phyloP scores from a whole-genome alignment of 768 basidiomycete genomes.

The Tulasnella sp. region DNA sequence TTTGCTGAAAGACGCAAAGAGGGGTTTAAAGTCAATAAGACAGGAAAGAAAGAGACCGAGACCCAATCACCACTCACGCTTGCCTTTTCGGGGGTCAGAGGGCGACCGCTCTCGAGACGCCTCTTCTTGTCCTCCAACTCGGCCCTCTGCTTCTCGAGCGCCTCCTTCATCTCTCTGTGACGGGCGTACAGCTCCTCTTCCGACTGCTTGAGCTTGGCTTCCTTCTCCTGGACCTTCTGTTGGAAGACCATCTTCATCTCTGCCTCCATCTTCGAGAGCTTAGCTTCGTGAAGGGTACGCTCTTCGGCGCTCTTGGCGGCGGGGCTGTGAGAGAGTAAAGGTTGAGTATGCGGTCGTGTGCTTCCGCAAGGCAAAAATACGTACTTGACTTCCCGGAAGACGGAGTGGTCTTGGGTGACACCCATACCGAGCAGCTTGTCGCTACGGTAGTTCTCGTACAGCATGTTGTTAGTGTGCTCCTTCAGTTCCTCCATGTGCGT shows the following conservation, averaged over 20 bases:
- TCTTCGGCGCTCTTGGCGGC: constrained; percentile 96
- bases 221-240: constrained; percentile 99
- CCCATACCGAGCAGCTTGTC: constrained; percentile 98
- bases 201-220: constrained; percentile 96
- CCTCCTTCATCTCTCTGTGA: constrained; percentile 99
- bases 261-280: constrained; percentile 98
- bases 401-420: constrained; percentile 93
- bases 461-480: constrained; percentile 92
- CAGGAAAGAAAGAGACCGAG: background rate
- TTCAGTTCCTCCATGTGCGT: constrained; percentile 99
- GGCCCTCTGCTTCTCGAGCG: constrained; percentile 90
- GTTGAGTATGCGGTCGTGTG: constrained; percentile 12
- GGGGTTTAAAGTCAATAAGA: background rate
- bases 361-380: constrained; percentile 43
- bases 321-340: constrained; percentile 59
- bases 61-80: constrained; percentile 56
- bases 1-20: constrained; percentile 48
- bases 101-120: constrained; percentile 90
- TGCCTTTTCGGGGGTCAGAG: constrained; percentile 90
- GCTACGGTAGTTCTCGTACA: constrained; percentile 98
- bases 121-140: constrained; percentile 99
- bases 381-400: constrained; percentile 99
- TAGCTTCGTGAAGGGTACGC: constrained; percentile 93
- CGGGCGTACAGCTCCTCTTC: constrained; percentile 99
- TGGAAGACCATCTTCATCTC: constrained; percentile 99